Percentiles rank a stretch among this genome's conserved stretches.
These are phyloP conservation scores for Lactuca sativa DNA, from an alignment of 129 eudicot species.

Conservation along the genomic window DNA sequence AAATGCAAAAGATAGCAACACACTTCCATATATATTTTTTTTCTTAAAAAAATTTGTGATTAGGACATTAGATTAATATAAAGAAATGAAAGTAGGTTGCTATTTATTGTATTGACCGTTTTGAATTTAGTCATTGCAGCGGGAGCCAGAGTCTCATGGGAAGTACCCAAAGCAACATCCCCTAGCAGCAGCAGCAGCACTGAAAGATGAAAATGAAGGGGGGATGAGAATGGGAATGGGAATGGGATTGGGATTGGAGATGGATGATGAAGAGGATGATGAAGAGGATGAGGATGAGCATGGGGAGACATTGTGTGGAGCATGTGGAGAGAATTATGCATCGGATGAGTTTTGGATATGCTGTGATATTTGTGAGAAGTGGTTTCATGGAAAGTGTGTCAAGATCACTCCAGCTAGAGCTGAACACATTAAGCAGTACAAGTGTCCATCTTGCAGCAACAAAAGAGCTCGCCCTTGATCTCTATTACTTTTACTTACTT, in stretches of 20 bases:
- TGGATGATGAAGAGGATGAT: conserved; percentile 20
- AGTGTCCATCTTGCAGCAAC: conserved; percentile 76
- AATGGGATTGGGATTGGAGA: neutral
- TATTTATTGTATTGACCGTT: too few species aligned
- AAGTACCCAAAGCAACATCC: conserved; percentile 48
- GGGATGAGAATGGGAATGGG: conserved; percentile 13
- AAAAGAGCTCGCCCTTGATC: conserved; percentile 57
- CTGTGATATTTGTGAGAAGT: conserved; percentile 72
- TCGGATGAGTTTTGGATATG: conserved; percentile 89
- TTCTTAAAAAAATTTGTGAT: too few species aligned
- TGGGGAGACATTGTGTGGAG: conserved; percentile 75
- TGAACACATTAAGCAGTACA: conserved; percentile 80
- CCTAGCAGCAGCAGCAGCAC: conserved; percentile 19
- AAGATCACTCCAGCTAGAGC: conserved; percentile 88
- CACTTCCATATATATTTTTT: too few species aligned
- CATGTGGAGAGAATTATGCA: conserved; percentile 68
- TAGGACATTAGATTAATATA: too few species aligned
- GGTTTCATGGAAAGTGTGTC: conserved; percentile 94
- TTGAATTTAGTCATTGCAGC: conserved; percentile 12
- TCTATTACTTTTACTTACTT: neutral
- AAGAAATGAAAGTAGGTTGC: too few species aligned
- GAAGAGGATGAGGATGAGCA: conserved; percentile 66
- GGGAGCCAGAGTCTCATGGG: conserved; percentile 40
- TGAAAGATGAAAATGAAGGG: conserved; percentile 45
- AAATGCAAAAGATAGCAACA: neutral